Conservation (phyloP, 495 filamentous ascomycete genomes). For the Chaetomium fimeti region DNA sequence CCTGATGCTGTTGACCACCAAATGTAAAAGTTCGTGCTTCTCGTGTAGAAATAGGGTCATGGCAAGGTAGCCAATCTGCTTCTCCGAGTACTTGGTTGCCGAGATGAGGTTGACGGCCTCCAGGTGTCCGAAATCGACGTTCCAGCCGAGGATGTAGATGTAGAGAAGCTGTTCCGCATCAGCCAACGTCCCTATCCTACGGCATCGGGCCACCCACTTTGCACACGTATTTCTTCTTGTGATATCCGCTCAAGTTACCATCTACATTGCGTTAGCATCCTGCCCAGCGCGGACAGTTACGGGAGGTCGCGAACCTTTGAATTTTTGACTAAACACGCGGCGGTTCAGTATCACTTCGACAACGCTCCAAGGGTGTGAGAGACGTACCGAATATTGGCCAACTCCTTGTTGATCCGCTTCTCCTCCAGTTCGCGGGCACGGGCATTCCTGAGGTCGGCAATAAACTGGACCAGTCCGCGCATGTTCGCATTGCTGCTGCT, state of each 20-base stretch:
- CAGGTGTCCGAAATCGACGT: slow-evolving; percentile 98
- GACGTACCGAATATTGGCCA: slow-evolving; percentile 88
- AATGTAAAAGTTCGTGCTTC: slow-evolving; percentile 89
- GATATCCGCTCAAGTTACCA: slow-evolving; percentile 87
- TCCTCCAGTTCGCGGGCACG: slow-evolving; percentile 94
- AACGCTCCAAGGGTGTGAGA: neutral
- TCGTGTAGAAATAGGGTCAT: slow-evolving; percentile 98
- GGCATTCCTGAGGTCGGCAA: slow-evolving; percentile 93
- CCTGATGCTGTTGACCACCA: slow-evolving; percentile 97
- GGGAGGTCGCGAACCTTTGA: slow-evolving; percentile 57
- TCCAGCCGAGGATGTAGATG: slow-evolving; percentile 98
- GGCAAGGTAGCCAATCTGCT: slow-evolving; percentile 98
- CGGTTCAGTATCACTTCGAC: neutral
- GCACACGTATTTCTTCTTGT: slow-evolving; percentile 99
- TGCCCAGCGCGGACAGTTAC: neutral
- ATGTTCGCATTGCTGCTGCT: slow-evolving; percentile 67
- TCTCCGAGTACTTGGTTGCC: slow-evolving; percentile 95
- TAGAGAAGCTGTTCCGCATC: slow-evolving; percentile 70
- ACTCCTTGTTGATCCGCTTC: slow-evolving; percentile 98
- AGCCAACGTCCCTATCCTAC: neutral
- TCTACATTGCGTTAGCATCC: slow-evolving; percentile 50
- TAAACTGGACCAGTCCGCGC: slow-evolving; percentile 92
- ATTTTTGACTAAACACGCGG: slow-evolving; percentile 60
- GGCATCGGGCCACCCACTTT: slow-evolving; percentile 56
- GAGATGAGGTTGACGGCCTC: slow-evolving; percentile 98